Base-by-base conservation (phyloP, 2,329 filamentous ascomycete genomes). In the Colletotrichum cuscutae region DNA sequence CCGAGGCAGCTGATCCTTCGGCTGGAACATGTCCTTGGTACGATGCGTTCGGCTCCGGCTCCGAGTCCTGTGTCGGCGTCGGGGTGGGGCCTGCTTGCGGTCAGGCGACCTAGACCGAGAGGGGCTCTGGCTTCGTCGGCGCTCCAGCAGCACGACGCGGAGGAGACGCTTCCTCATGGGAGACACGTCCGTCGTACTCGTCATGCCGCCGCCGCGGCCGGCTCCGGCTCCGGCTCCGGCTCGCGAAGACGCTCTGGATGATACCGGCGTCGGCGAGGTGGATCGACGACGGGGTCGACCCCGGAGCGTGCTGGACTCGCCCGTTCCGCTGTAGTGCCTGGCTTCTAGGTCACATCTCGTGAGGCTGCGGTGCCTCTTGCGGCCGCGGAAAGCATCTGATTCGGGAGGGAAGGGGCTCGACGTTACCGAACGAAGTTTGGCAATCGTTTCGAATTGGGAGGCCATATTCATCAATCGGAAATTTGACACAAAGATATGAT, bases 51-150 rank as follows among this genome's bases (percentile, higher is more conserved):
- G 80, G 77, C 82, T 83, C 68, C 80, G 78, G 77, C 83, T 85
- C 65, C 82, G 79, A 13, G 82, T 82, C 64, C 82, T 77, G 72
- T 82, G 81, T n/a, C 81, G 80, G 59, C 82, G 81, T 26, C 81
- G 79, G 54, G 75, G 69, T 22, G 78, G 76, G 19, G 76, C 74
- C 32, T 78, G 77, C 74, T 80, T 78, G n/a, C 78, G 80, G 30
- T 80, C 76, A 3, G 82, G 81, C 6, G 83, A 83, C 1, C 80
- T 75, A 22, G 81, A 81, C 24, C 83, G 79, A 13, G 83, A 85
- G 12, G 83, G 83, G 71, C 83, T 85, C 73, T 86, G 85, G 75
- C 85, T 85, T 24, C 86, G 83, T 53, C 84, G 82, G 42, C 80
- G 80, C 35, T 82, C 81, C 5, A 84, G 79, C 15, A 86, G 80